phyloP scores from a whole-genome alignment of 176 grass and related monocot species.

The Canna indica region DNA sequence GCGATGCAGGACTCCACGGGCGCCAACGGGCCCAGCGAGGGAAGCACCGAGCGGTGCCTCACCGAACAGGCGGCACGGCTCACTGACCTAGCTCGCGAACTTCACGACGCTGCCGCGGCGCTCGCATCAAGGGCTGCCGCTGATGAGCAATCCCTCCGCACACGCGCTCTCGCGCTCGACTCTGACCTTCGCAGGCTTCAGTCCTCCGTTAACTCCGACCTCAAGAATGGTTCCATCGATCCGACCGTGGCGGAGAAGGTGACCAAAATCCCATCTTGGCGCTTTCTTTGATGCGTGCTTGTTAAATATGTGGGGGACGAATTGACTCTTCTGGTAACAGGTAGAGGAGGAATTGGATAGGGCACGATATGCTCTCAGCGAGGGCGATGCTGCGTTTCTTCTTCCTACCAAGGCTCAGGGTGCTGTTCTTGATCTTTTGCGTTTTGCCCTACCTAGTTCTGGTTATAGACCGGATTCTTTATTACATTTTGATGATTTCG shows the following conservation, averaged over 20 bases:
- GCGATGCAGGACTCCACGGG: background rate
- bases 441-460: slow-evolving; percentile 14
- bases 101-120: slow-evolving; percentile 64
- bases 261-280: background rate
- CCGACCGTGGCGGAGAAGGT: slow-evolving; percentile 48
- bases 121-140: slow-evolving; percentile 44
- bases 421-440: slow-evolving; percentile 14
- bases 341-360: slow-evolving; percentile 84
- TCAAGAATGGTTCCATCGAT: slow-evolving; percentile 23
- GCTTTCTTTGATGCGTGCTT: background rate
- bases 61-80: slow-evolving; percentile 37
- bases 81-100: slow-evolving; percentile 66
- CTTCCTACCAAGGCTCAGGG: slow-evolving; percentile 68
- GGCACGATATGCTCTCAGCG: slow-evolving; percentile 55
- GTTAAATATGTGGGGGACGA: background rate
- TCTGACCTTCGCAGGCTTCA: slow-evolving; percentile 52
- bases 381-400: slow-evolving; percentile 55
- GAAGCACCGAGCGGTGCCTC: background rate
- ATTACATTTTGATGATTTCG: slow-evolving; percentile 15
- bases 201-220: slow-evolving; percentile 6
- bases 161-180: slow-evolving; percentile 44
- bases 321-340: slow-evolving; percentile 29
- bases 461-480: slow-evolving; percentile 3
- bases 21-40: slow-evolving; percentile 11
- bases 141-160: slow-evolving; percentile 69